These are phyloP conservation scores for Haplosporangium gracile DNA, from an alignment of 192 early-diverging fungal species.

Conservation along the genomic window DNA sequence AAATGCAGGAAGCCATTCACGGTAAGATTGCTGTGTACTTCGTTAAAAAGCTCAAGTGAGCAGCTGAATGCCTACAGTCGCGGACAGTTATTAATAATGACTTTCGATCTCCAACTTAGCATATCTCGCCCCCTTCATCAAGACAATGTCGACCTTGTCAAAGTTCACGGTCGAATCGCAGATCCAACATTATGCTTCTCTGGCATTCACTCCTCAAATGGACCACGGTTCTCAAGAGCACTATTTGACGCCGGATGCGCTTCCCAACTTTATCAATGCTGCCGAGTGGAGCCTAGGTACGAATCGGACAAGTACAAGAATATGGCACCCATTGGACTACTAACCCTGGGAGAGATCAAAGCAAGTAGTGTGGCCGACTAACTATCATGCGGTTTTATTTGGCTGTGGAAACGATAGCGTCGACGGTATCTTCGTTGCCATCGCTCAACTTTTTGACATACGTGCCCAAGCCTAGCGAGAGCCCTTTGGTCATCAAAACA, in stretches of 20 bases:
- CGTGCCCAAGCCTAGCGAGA: slow-evolving; percentile 75
- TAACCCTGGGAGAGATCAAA: too few species aligned
- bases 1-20: slow-evolving; percentile 78
- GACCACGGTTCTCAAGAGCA: slow-evolving; percentile 48
- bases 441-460: slow-evolving; percentile 94
- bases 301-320: not conserved
- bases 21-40: slow-evolving; percentile 44
- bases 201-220: slow-evolving; percentile 76
- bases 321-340: not conserved
- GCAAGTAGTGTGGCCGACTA: not conserved
- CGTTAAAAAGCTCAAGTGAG: not conserved
- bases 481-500: slow-evolving; percentile 79
- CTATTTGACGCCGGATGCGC: slow-evolving; percentile 75
- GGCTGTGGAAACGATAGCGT: slow-evolving; percentile 65
- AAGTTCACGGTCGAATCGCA: slow-evolving; percentile 86
- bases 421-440: slow-evolving; percentile 82
- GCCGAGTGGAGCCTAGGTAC: slow-evolving; percentile 96
- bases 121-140: slow-evolving; percentile 81
- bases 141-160: slow-evolving; percentile 75
- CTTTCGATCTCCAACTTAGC: slow-evolving; percentile 27
- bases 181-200: slow-evolving; percentile 85
- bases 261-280: slow-evolving; percentile 95
- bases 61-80: not conserved
- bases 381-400: not conserved
- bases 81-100: not conserved